Base-by-base conservation (phyloP, 2,329 filamentous ascomycete genomes). In the Colletotrichum lindemuthianum region DNA sequence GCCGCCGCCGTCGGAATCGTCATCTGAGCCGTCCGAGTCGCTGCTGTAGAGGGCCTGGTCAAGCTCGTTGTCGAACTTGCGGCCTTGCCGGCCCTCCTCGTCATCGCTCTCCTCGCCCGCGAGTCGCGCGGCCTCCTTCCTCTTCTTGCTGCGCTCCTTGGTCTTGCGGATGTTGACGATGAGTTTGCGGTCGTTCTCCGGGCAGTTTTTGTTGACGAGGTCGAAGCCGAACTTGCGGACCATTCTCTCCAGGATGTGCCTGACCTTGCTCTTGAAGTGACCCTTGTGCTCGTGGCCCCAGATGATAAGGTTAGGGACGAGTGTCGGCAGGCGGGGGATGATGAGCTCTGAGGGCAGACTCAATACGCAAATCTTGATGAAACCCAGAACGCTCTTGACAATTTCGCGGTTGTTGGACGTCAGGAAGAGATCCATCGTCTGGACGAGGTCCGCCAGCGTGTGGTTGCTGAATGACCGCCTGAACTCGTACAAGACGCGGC, bases 201-300 rank as follows among this genome's bases (percentile, higher is more conserved):
- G 95, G 63, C 92, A 94, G 75, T 92, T 84, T 69, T 87, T 87
- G 78, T 96, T 92, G 11, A 99, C 87, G 36, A 88, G 78, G 2
- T 95, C 90, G 49, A 91, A 91, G 51, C 96, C 94, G 73, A 97
- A 98, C 60, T 95, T 89, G 51, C 95, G 88, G 24, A 98, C 91
- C 86, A 97, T 93, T 56, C 96, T 89, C 80, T 99, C 96, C 13
- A 99, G 82, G 68, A 99, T 98, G 74, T 97, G 94, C 87, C 97
- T 98, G 70, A 99, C 94, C 82, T 98, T 99, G 53, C 92, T 90
- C 73, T 95, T 93, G 81, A 99, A 96, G 75, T 97, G 93, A 11
- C 93, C 93, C 81, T 98, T 98, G 83, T 99, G 96, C 78, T 99
- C 96, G 77, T 97, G 93, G 74, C 92, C 94, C 95, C 96, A 99